Percentiles rank a stretch among this genome's conserved stretches.
Evolutionary conservation across 495 filamentous ascomycete species (phyloP).

Genomic region (Baudoinia panamericana): DNA sequence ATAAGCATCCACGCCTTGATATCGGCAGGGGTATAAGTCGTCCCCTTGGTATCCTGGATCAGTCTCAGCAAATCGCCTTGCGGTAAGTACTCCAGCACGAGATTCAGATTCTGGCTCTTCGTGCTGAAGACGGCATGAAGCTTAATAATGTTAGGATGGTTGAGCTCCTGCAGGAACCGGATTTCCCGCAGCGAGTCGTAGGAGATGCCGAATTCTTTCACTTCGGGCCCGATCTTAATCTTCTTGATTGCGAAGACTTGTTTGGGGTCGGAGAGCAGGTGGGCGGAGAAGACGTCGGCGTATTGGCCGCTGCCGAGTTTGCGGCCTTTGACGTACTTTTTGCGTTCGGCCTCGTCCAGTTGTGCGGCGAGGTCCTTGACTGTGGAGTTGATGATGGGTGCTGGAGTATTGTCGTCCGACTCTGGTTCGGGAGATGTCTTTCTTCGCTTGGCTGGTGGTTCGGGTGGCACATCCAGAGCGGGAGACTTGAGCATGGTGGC

Average conservation of each 20-base stretch:
- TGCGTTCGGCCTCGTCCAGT: conserved; percentile 73
- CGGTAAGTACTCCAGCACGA: conserved; percentile 88
- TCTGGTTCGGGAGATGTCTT: conserved; percentile 6
- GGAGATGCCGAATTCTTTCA: conserved; percentile 62
- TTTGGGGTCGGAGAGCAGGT: conserved; percentile 53
- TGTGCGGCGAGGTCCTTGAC: conserved; percentile 59
- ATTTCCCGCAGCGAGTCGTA: conserved; percentile 94
- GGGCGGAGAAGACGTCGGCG: conserved; percentile 83
- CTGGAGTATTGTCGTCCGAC: not conserved
- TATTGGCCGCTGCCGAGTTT: conserved; percentile 96
- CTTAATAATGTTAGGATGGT: conserved; percentile 87
- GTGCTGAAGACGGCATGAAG: conserved; percentile 83
- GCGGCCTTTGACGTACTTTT: conserved; percentile 82
- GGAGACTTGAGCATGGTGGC: conserved; percentile 14
- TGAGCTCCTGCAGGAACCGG: conserved; percentile 87
- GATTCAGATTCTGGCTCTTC: conserved; percentile 84
- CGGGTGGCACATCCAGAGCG: conserved; percentile 15
- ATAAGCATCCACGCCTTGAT: conserved; percentile 99
- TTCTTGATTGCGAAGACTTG: conserved; percentile 88
- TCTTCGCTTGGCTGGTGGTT: conserved; percentile 12
- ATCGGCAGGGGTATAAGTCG: conserved; percentile 66
- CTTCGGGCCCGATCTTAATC: conserved; percentile 84
- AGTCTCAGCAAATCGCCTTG: conserved; percentile 85
- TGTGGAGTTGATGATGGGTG: not conserved
- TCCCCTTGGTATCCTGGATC: conserved; percentile 63